A percentile compares a stretch with the other conserved stretches of the same genome.
Conservation (phyloP, 495 filamentous ascomycete species). For the Lepidopterella palustris region DNA sequence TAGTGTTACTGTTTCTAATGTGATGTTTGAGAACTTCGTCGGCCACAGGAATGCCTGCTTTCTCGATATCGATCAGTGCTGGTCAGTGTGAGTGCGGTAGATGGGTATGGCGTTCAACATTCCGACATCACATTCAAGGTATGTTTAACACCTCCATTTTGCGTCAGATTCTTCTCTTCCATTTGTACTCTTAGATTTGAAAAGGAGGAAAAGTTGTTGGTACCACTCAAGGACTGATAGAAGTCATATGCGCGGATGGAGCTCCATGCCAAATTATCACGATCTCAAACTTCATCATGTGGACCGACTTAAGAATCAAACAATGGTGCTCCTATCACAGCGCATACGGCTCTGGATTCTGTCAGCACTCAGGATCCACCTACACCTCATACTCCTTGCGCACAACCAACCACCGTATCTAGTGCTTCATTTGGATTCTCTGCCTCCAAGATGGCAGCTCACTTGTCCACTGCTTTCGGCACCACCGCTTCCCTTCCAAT, state of each 20-base stretch:
- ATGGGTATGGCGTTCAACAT: constrained; percentile 43
- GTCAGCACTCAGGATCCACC: constrained; percentile 34
- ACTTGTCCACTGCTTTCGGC: constrained; percentile 43
- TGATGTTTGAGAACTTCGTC: constrained; percentile 51
- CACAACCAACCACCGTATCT: constrained; percentile 35
- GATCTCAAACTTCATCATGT: constrained; percentile 52
- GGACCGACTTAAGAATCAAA: constrained; percentile 47
- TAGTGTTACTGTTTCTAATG: constrained; percentile 48
- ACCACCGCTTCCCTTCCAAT: constrained; percentile 46
- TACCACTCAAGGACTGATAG: constrained; percentile 44
- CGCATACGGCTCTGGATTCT: constrained; percentile 47
- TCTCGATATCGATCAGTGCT: constrained; percentile 51
- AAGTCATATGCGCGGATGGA: constrained; percentile 42
- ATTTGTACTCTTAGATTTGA: constrained; percentile 40
- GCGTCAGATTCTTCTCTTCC: too few species aligned
- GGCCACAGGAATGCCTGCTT: constrained; percentile 48
- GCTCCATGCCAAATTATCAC: constrained; percentile 49
- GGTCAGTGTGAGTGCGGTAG: constrained; percentile 32
- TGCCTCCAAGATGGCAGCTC: constrained; percentile 45
- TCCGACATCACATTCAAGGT: constrained; percentile 45
- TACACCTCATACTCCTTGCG: constrained; percentile 32
- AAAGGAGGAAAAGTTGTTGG: constrained; percentile 50
- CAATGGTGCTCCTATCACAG: constrained; percentile 46
- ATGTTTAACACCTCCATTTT: not conserved
- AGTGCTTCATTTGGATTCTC: constrained; percentile 43